Percentiles rank a stretch among this genome's conserved stretches.
Conservation (phyloP, 768 basidiomycete genomes). For the Guyanaporus albipodus region DNA sequence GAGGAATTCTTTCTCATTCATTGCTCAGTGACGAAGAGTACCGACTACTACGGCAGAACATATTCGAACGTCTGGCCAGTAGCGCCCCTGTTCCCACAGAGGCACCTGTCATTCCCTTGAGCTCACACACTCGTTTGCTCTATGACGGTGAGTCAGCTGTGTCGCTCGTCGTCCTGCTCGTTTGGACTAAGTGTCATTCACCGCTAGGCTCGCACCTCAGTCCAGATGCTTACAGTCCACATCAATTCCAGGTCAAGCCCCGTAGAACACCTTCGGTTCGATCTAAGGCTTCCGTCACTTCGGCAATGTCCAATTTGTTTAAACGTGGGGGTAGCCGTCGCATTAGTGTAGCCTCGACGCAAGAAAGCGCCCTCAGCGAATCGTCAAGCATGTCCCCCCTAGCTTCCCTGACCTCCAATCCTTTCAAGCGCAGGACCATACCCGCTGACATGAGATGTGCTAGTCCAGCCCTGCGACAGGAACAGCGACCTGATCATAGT, state of each 20-base stretch:
- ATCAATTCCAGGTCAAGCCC: slow-evolving; percentile 30
- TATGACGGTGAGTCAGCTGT: slow-evolving; percentile 9
- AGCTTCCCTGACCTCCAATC: slow-evolving; percentile 28
- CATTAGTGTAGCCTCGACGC: slow-evolving; percentile 36
- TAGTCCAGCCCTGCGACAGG: slow-evolving; percentile 20
- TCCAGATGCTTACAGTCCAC: slow-evolving; percentile 20
- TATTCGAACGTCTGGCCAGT: slow-evolving; percentile 75
- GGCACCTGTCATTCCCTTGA: slow-evolving; percentile 55
- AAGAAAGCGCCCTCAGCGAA: slow-evolving; percentile 39
- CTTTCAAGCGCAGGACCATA: slow-evolving; percentile 43
- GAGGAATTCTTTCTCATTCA: slow-evolving; percentile 1
- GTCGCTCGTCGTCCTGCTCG: not conserved
- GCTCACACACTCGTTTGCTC: slow-evolving; percentile 31
- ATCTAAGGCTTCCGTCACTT: slow-evolving; percentile 50
- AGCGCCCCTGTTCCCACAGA: slow-evolving; percentile 58
- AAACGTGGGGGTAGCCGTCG: slow-evolving; percentile 42
- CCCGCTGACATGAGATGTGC: slow-evolving; percentile 39
- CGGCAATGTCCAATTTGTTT: slow-evolving; percentile 49
- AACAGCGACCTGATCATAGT: slow-evolving; percentile 39
- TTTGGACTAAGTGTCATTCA: slow-evolving; percentile 7
- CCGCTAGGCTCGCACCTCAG: slow-evolving; percentile 17
- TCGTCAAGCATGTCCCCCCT: slow-evolving; percentile 40
- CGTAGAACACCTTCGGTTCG: slow-evolving; percentile 50
- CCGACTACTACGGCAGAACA: slow-evolving; percentile 74
- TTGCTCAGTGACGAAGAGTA: slow-evolving; percentile 75